These are phyloP conservation scores for Erigeron canadensis DNA, from an alignment of 129 eudicot genomes.

Conservation along the genomic window DNA sequence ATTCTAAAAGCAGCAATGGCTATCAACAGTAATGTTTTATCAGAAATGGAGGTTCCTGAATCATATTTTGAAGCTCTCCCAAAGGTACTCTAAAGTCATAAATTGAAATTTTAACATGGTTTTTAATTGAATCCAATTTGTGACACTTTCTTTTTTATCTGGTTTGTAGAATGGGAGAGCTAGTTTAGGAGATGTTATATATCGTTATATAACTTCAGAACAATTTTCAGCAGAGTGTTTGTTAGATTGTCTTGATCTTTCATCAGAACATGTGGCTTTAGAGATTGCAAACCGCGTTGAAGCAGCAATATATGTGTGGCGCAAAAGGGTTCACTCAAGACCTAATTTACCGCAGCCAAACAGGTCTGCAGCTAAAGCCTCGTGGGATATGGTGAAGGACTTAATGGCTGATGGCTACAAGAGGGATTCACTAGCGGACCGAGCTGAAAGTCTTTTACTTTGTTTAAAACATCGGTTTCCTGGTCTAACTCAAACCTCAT, in stretches of 20 bases:
- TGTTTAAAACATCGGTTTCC: slow-evolving; percentile 90
- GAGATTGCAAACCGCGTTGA: slow-evolving; percentile 95
- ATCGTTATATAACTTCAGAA: slow-evolving; percentile 86
- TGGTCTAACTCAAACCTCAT: slow-evolving; percentile 80
- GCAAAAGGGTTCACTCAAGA: slow-evolving; percentile 60
- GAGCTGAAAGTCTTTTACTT: slow-evolving; percentile 84
- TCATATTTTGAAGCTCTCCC: slow-evolving; percentile 86
- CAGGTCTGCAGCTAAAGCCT: slow-evolving; percentile 68
- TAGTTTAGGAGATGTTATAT: slow-evolving; percentile 85
- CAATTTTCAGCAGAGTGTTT: slow-evolving; percentile 83
- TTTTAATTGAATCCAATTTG: background rate
- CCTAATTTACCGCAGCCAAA: slow-evolving; percentile 49
- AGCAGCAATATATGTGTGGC: slow-evolving; percentile 85
- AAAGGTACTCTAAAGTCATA: slow-evolving; percentile 46
- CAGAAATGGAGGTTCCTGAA: slow-evolving; percentile 95
- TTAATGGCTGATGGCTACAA: slow-evolving; percentile 77
- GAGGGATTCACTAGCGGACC: slow-evolving; percentile 75
- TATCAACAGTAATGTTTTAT: slow-evolving; percentile 61
- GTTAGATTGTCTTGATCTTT: slow-evolving; percentile 85
- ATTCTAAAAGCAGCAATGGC: slow-evolving; percentile 84
- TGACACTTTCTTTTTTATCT: background rate
- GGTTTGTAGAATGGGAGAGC: slow-evolving; percentile 71
- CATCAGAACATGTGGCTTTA: slow-evolving; percentile 83
- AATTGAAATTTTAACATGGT: background rate
- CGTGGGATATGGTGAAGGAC: slow-evolving; percentile 94